Conservation (phyloP, 441 rosid species). For the Pelargonium exstipulatum region DNA sequence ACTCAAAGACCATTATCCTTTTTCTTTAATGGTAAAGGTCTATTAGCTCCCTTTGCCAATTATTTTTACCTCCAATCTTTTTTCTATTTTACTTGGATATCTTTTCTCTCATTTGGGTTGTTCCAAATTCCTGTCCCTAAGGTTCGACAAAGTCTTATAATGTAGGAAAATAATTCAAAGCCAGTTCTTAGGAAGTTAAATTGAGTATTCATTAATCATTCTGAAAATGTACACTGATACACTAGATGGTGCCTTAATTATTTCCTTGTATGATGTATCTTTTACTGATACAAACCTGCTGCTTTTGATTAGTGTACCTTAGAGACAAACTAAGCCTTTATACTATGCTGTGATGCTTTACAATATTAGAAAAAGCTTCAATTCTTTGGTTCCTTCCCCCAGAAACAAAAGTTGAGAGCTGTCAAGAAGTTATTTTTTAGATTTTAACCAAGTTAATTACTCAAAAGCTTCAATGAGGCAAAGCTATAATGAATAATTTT, state of each 20-base stretch:
- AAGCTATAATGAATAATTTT: conserved; percentile 2
- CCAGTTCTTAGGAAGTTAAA: background rate
- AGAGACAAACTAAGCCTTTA: conserved; percentile 22
- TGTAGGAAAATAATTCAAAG: conserved; percentile 8
- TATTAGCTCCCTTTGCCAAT: background rate
- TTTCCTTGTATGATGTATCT: background rate
- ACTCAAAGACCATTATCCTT: conserved; percentile 15
- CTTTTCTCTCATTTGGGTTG: conserved; percentile 5
- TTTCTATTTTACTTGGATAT: conserved; percentile 3
- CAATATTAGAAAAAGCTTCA: background rate
- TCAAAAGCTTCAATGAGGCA: background rate
- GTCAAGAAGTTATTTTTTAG: background rate
- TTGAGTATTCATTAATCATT: background rate
- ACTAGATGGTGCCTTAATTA: background rate
- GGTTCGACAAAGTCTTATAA: background rate
- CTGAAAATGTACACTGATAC: background rate
- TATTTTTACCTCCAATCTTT: conserved; percentile 1
- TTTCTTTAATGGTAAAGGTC: background rate
- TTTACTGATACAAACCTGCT: conserved; percentile 10
- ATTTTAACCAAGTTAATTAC: background rate
- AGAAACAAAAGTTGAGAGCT: conserved; percentile 4
- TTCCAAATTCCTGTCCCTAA: background rate
- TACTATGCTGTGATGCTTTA: conserved; percentile 3
- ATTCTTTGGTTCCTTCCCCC: conserved; percentile 6
- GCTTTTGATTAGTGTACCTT: conserved; percentile 17